These are phyloP conservation scores for Chaetoceros muelleri DNA, from an alignment of 108 stramenopile species.

Conservation along the genomic window DNA sequence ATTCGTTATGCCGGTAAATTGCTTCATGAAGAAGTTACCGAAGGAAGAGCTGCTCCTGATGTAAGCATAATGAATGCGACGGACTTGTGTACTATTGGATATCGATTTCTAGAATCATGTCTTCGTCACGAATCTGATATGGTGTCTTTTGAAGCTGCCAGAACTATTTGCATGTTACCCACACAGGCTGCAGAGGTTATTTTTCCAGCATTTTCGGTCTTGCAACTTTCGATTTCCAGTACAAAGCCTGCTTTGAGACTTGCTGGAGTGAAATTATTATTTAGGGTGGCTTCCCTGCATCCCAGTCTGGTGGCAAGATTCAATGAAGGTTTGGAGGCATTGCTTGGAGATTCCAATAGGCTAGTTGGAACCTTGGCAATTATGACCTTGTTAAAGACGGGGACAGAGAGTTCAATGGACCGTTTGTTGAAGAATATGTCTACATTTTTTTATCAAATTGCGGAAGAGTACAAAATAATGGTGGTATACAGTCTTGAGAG, in stretches of 20 bases:
- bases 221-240: conserved; percentile 48
- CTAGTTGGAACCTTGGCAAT: conserved; percentile 67
- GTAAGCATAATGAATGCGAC: conserved; percentile 6
- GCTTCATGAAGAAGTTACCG: conserved; percentile 13
- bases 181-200: conserved; percentile 51
- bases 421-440: conserved; percentile 56
- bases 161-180: conserved; percentile 66
- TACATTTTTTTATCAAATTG: conserved; percentile 54
- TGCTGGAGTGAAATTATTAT: conserved; percentile 61
- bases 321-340: conserved; percentile 64
- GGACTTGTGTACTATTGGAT: conserved; percentile 34
- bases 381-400: conserved; percentile 75
- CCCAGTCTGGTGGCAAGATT: conserved; percentile 55
- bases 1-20: conserved; percentile 54
- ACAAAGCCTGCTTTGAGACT: conserved; percentile 46
- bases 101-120: conserved; percentile 44
- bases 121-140: conserved; percentile 46
- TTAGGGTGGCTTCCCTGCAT: conserved; percentile 36
- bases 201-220: conserved; percentile 52
- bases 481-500: conserved; percentile 73
- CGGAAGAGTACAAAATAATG: conserved; percentile 79
- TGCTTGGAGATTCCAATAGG: conserved; percentile 50
- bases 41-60: neutral
- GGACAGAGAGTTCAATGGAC: conserved; percentile 47
- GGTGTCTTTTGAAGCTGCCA: conserved; percentile 76